Base-by-base conservation (phyloP, 2,329 filamentous ascomycete species). In the Botrytis byssoidea region DNA sequence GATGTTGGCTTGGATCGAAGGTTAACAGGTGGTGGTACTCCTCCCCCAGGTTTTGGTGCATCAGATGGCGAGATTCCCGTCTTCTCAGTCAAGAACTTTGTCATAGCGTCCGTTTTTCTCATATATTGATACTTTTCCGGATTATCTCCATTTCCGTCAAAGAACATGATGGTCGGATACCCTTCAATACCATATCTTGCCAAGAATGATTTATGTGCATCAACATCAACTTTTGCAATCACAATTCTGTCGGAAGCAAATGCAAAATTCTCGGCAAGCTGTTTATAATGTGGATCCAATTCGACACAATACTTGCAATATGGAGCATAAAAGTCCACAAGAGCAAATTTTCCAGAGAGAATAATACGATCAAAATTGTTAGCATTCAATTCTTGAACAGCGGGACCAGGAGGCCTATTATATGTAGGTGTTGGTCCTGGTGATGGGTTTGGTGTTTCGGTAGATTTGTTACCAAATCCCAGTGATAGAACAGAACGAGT, bases 261-360 rank as follows among this genome's bases (percentile, higher is more conserved):
- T 76, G 88, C 87, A 84, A 94, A 98, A 83, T 93, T 91, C 75
- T 87, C 86, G 74, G 95, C 95, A 76, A 98, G 85, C 68, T 89
- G 88, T 84, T 98, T 95, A 92, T 93, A 98, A 78, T 86, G 88
- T 37, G 96, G 96, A 67, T 94, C 94, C 75, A 99, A 90, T 80
- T 82, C 91, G 87, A 98, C 98, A 92, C 96, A 99, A 88, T 98
- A 95, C 96, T 82, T 71, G 82, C 96, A 99, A 93, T 94, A 98
- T 12, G 95, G 95, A n/a, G 95, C 94, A 81, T 97, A 98, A 88
- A 98, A 98, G 83, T 98, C 94, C 79, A 98, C 94, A 32, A 99
- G 90, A 0, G 95, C 94, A 57, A 95, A 94, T 86, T 96, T 98
- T 82, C 94, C 94, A 66, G 93, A 95, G 75, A 97, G 88, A 77